Percentiles rank a stretch among this genome's conserved stretches.
These are phyloP conservation scores for Verticillium tricorpus DNA, from an alignment of 2,329 filamentous ascomycete genomes.

Conservation along the genomic window DNA sequence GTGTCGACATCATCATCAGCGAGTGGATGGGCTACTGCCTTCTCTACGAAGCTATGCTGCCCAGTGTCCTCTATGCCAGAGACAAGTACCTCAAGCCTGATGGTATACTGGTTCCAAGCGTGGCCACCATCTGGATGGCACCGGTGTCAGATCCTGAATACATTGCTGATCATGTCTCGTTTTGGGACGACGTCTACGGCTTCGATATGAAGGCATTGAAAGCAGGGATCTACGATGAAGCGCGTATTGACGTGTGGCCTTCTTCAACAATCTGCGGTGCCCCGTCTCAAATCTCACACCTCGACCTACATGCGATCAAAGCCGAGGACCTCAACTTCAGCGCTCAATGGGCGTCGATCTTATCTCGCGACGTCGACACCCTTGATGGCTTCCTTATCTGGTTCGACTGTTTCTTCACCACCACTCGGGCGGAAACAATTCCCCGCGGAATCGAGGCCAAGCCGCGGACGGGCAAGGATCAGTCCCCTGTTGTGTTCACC, in stretches of 20 bases:
- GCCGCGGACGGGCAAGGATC: slow-evolving; percentile 29
- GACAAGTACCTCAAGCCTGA: slow-evolving; percentile 78
- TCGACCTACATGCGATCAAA: slow-evolving; percentile 71
- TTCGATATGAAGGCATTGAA: slow-evolving; percentile 95
- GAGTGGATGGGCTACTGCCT: slow-evolving; percentile 98
- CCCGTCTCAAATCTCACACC: slow-evolving; percentile 62
- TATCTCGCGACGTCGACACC: slow-evolving; percentile 58
- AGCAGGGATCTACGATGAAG: slow-evolving; percentile 73
- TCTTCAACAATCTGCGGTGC: slow-evolving; percentile 54
- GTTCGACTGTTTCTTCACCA: slow-evolving; percentile 92
- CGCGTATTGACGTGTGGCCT: slow-evolving; percentile 70
- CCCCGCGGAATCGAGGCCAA: slow-evolving; percentile 44
- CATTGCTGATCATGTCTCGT: slow-evolving; percentile 70
- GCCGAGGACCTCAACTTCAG: slow-evolving; percentile 73
- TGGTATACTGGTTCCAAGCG: slow-evolving; percentile 82
- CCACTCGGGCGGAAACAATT: slow-evolving; percentile 48
- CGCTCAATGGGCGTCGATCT: slow-evolving; percentile 57
- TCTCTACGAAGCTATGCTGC: slow-evolving; percentile 93
- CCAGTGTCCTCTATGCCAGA: slow-evolving; percentile 82
- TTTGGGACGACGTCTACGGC: slow-evolving; percentile 91
- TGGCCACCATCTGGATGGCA: slow-evolving; percentile 77
- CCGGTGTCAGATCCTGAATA: slow-evolving; percentile 76
- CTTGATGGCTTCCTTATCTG: slow-evolving; percentile 88
- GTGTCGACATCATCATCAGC: slow-evolving; percentile 92
- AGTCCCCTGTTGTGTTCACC: slow-evolving; percentile 65